phyloP scores from a whole-genome alignment of 169 alveolate species.

The Eimeria zaria region DNA sequence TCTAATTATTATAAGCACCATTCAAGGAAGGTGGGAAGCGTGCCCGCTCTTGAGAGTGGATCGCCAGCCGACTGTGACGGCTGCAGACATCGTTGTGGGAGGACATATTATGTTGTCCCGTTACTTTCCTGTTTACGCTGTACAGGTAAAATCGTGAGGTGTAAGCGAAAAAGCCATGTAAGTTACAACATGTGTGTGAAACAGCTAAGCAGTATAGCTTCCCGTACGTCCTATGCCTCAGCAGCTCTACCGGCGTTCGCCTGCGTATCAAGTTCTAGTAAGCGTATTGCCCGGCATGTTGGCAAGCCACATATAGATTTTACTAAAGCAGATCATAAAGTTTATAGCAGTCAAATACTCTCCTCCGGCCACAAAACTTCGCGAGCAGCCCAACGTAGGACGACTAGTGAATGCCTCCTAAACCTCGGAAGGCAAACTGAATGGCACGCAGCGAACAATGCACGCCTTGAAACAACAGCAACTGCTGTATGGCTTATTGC shows the following conservation, averaged over 20 bases:
- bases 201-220: not conserved
- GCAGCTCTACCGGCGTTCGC: not conserved
- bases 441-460: not conserved
- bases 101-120: not conserved
- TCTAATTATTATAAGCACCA: not conserved
- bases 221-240: not conserved
- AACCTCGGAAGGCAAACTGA: too few species aligned
- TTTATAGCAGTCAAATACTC: conserved; percentile 17
- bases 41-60: not conserved
- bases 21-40: not conserved
- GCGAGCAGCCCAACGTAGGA: not conserved
- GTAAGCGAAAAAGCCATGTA: not conserved
- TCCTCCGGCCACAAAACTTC: not conserved
- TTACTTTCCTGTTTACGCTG: not conserved
- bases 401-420: not conserved
- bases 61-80: not conserved
- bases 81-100: not conserved
- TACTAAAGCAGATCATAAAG: conserved; percentile 56
- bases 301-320: not conserved
- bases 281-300: not conserved
- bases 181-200: not conserved
- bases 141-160: not conserved
- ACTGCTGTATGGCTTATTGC: not conserved
- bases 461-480: not conserved
- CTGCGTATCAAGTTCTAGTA: not conserved